Evolutionary conservation across 352 stramenopile genomes (phyloP).

Genomic region (Globisporangium canariense): DNA sequence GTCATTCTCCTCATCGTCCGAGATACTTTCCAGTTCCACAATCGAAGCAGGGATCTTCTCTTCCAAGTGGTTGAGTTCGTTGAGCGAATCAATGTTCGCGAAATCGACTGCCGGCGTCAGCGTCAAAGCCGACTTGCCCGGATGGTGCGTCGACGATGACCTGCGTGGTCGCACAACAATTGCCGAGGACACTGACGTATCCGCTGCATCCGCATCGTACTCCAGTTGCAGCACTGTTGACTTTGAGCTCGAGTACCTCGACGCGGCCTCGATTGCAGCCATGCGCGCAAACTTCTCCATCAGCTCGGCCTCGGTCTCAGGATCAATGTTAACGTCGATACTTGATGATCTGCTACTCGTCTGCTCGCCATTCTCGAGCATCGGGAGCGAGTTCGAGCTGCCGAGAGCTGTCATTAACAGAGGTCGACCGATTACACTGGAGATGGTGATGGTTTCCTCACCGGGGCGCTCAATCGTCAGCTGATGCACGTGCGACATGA

Average conservation of each 20-base stretch:
- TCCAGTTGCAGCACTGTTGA: constrained; percentile 36
- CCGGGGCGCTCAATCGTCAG: constrained; percentile 66
- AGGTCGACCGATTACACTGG: constrained; percentile 60
- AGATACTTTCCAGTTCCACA: constrained; percentile 15
- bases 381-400: constrained; percentile 23
- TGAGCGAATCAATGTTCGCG: constrained; percentile 21
- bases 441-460: constrained; percentile 74
- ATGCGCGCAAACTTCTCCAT: constrained; percentile 70
- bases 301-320: constrained; percentile 46
- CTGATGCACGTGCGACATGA: constrained; percentile 61
- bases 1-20: constrained; percentile 22
- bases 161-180: constrained; percentile 13
- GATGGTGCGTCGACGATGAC: constrained; percentile 18
- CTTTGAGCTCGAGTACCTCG: constrained; percentile 24
- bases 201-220: constrained; percentile 26
- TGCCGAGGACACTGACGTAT: constrained; percentile 9
- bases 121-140: constrained; percentile 25
- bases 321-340: constrained; percentile 30
- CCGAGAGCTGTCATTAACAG: constrained; percentile 51
- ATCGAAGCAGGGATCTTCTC: constrained; percentile 14
- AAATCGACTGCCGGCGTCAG: constrained; percentile 20
- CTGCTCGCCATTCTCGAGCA: constrained; percentile 48
- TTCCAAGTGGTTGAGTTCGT: constrained; percentile 25
- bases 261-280: constrained; percentile 44
- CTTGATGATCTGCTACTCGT: constrained; percentile 23